These are phyloP conservation scores for Elongisporangium senticosum DNA, from an alignment of 352 stramenopile genomes.

Conservation along the genomic window DNA sequence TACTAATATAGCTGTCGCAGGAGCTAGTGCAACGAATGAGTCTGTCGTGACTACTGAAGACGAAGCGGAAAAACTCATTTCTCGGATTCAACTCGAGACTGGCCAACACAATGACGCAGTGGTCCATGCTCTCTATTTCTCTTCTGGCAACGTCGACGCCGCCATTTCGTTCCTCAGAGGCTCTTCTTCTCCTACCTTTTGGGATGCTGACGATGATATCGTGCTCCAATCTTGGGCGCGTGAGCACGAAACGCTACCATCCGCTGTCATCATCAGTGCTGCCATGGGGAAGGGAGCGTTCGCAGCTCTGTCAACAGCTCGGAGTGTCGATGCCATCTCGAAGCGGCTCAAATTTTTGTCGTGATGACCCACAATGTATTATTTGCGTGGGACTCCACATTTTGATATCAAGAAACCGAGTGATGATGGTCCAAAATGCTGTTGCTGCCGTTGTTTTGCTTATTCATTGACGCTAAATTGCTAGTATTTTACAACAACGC, in stretches of 20 bases:
- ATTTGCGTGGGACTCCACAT: not conserved
- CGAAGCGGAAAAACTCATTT: slow-evolving; percentile 21
- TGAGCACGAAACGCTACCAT: not conserved
- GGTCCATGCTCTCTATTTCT: slow-evolving; percentile 40
- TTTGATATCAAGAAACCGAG: not conserved
- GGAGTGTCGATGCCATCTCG: not conserved
- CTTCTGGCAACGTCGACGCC: slow-evolving; percentile 20
- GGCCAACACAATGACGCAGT: slow-evolving; percentile 16
- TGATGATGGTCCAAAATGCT: not conserved
- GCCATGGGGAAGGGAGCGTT: not conserved
- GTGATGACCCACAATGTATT: not conserved
- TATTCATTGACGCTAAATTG: not conserved
- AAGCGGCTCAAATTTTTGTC: not conserved
- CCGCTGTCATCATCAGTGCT: not conserved
- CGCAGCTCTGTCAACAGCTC: not conserved
- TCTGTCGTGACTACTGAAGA: slow-evolving; percentile 16
- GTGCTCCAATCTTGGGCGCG: slow-evolving; percentile 16
- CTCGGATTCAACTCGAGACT: slow-evolving; percentile 29
- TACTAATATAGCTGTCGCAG: not conserved
- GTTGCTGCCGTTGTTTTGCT: not conserved
- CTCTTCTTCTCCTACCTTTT: slow-evolving; percentile 24
- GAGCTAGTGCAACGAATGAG: not conserved
- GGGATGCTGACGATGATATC: slow-evolving; percentile 43
- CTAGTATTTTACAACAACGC: not conserved
- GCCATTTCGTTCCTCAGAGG: slow-evolving; percentile 31